Evolutionary conservation across 805 yeast species (phyloP), one percentile per base, ranked within the genome.

Genomic region (Candida dendrica): DNA sequence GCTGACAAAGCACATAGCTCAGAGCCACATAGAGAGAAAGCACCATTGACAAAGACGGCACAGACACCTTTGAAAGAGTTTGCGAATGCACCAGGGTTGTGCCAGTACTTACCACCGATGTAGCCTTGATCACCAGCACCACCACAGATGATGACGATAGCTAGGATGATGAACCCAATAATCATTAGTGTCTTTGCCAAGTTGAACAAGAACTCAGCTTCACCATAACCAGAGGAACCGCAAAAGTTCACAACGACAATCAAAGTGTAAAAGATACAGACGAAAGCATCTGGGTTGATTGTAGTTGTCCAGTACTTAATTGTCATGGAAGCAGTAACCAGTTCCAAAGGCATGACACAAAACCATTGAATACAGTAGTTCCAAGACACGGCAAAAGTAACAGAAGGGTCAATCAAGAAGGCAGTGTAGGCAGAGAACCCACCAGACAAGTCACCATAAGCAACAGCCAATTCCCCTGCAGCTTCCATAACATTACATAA

Each of bases 171-270:
- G 55, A 79, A 81, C 7, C 83, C 84, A 34, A 69, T 42, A 40
- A 81, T 72, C 59, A 83, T 79, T 17, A 69, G 37, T n/a, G 77
- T 73, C 57, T 81, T 81, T 42, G 74, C 63, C 16, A 65, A 37
- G 41, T 80, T 74, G 51, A 81, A 72, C 35, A 75, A 55, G 49
- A 74, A 78, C 59, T 81, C 87, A 30, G 79, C 78, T 60, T 81
- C 87, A 60, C 85, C 86, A 52, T 79, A 81, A 45, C 84, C 84
- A 50, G 65, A 68, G 31, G 78, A 81, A 50, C 86, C 85, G 39
- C 48, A 72, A 42, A 79, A 60, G 58, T 80, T 79, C 45, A 79
- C 73, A 32, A 60, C 44, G 27, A 75, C 56, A 45, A 80, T 70
- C 22, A 75, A 52, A 4, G 64, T 66, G 52, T 69, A 80, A 51